These are phyloP conservation scores for Beauveria brongniartii DNA, from an alignment of 2,329 filamentous ascomycete genomes.

Conservation along the genomic window DNA sequence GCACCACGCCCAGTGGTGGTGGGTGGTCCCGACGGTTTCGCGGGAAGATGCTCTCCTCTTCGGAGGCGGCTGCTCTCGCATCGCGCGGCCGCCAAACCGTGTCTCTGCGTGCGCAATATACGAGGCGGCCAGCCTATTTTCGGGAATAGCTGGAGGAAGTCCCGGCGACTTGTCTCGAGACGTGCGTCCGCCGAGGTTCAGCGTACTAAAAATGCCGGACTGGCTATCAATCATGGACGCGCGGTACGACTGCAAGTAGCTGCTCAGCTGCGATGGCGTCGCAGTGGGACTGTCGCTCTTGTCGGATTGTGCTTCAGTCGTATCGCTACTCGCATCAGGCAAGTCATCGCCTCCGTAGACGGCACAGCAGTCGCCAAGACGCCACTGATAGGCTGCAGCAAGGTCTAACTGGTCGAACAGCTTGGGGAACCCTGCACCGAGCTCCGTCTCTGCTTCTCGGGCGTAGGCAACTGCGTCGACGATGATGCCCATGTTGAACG, in stretches of 20 bases:
- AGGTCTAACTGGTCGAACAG: constrained; percentile 2
- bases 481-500: not conserved
- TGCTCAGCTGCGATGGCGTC: not conserved
- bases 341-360: not conserved
- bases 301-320: not conserved
- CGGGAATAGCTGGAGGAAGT: not conserved
- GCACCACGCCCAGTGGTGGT: constrained; percentile 3
- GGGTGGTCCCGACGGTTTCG: not conserved
- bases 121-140: not conserved
- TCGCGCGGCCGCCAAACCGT: not conserved
- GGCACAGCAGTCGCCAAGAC: not conserved
- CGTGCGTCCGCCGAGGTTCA: not conserved
- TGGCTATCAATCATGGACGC: not conserved
- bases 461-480: not conserved
- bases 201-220: not conserved
- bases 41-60: not conserved
- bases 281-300: not conserved
- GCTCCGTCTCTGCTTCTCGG: not conserved
- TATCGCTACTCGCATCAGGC: not conserved
- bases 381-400: not conserved
- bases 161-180: not conserved
- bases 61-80: not conserved
- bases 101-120: not conserved
- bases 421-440: not conserved
- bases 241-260: constrained; percentile 1